phyloP scores from a whole-genome alignment of 1,284 basidiomycete species.

The Ganoderma sp. region DNA sequence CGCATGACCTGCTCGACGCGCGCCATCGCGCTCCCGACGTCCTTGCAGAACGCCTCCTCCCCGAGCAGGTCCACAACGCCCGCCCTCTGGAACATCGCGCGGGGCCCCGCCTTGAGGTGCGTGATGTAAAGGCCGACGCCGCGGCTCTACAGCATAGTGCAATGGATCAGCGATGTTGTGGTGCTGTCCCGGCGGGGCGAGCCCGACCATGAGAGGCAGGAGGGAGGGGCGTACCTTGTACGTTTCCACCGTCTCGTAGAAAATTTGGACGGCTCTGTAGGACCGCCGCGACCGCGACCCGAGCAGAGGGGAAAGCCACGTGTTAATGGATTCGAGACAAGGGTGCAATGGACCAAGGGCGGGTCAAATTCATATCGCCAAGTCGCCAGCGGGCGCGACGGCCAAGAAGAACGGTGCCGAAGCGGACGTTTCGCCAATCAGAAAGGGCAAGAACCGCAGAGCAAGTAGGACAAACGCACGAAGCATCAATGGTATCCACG shows the following conservation, averaged over 20 bases:
- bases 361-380: no score
- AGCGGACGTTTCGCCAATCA: not conserved
- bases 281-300: no score
- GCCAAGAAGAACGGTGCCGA: constrained; percentile 16
- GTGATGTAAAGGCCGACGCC: constrained; percentile 81
- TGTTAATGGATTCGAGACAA: not conserved
- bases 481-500: constrained; percentile 84
- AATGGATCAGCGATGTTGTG: not conserved
- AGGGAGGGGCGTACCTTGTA: constrained; percentile 59
- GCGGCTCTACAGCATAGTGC: constrained; percentile 52
- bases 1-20: constrained; percentile 38
- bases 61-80: constrained; percentile 73
- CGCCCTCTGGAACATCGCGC: constrained; percentile 67
- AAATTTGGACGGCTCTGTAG: constrained; percentile 82
- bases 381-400: not conserved
- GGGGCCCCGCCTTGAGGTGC: constrained; percentile 67
- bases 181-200: not conserved
- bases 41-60: constrained; percentile 72
- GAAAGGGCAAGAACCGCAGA: not conserved
- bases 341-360: not conserved
- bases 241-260: constrained; percentile 79
- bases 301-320: not conserved
- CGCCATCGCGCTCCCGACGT: constrained; percentile 70
- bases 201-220: not conserved
- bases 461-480: constrained; percentile 54